phyloP scores from a whole-genome alignment of 1,139 yeast genomes.

The Yamadazyma friedrichii region DNA sequence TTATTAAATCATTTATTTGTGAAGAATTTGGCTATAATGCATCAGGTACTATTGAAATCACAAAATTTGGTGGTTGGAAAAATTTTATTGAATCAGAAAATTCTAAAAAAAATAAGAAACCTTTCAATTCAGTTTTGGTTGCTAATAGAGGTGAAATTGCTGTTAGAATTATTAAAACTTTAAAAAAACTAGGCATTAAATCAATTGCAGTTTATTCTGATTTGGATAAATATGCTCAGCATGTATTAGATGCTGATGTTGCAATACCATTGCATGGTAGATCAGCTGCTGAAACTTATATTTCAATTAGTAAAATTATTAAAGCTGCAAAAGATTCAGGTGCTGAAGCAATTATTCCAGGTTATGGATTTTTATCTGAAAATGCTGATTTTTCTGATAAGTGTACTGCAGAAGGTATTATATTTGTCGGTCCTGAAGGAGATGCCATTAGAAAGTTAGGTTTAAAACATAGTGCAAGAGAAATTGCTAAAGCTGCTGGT shows the following conservation, averaged over 20 bases:
- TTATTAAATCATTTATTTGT: conserved; percentile 91
- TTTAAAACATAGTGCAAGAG: conserved; percentile 93
- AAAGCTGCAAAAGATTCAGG: conserved; percentile 79
- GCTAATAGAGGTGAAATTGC: conserved; percentile 99
- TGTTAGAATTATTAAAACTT: conserved; percentile 84
- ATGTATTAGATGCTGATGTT: conserved; percentile 78
- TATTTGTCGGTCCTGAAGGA: conserved; percentile 84
- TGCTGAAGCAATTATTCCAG: conserved; percentile 94
- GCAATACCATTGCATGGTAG: conserved; percentile 76
- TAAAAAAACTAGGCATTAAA: conserved; percentile 73
- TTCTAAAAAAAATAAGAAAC: conserved; percentile 37
- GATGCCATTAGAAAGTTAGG: conserved; percentile 89
- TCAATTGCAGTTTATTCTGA: conserved; percentile 90
- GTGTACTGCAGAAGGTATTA: conserved; percentile 77
- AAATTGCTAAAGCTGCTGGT: conserved; percentile 80
- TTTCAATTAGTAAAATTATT: conserved; percentile 79
- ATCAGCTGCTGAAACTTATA: conserved; percentile 88
- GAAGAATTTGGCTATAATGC: conserved; percentile 80
- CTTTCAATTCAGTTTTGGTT: conserved; percentile 80
- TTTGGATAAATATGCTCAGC: conserved; percentile 85
- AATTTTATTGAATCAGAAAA: conserved; percentile 50
- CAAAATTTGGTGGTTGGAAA: conserved; percentile 87
- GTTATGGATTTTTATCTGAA: conserved; percentile 94
- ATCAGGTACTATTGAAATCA: conserved; percentile 74
- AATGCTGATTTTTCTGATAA: conserved; percentile 94